Base-by-base conservation (phyloP, 768 basidiomycete species). In the Mycena latifolia region DNA sequence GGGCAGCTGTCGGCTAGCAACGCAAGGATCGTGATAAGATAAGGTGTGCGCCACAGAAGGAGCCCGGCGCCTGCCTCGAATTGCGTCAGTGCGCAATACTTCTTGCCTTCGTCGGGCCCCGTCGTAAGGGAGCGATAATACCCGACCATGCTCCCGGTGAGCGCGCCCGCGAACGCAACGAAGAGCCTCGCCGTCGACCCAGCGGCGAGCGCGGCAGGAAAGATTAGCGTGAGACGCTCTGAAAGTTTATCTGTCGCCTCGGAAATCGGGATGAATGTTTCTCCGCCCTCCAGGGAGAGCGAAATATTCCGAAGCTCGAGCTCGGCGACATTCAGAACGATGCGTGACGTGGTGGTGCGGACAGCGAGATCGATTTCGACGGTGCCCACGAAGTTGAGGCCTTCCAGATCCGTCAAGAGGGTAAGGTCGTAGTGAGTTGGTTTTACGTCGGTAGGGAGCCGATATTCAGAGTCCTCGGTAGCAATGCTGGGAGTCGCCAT, bases 401-500 rank as follows among this genome's bases (percentile, higher is more conserved):
- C 78, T 47, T 85, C 79, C 52, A 93, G 84, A 71, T 93, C 89
- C 6, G 88, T 89, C 68, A 82, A 81, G 70, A 90, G 73, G 47
- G 81, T 84, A 45, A 90, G 70, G 65, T 87, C 83, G 69, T 90
- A 90, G 72, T 89, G 87, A 5, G 74, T 80, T 24, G 88, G 87
- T 66, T 75, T 80, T n/a, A 84, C 77, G 62, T 83, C 75, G 5
- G 77, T 77, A 14, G 86, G 86, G 51, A 88, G 79, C 57, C 87
- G 84, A 71, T 78, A 71, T 53, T 65, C 50, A n/a, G 54, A 47
- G 53, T 62, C 61, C 15, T 61, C 61, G 14, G 18, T 33, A 35
- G 41, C 47, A 17, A 51, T 17, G 18, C n/a, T 43, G 20, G 37
- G 41, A 57, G 48, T 51, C 28, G 55, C 28, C 43, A 53, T 65